phyloP scores from a whole-genome alignment of 139 green algal genomes.

The Gonium pectorale region DNA sequence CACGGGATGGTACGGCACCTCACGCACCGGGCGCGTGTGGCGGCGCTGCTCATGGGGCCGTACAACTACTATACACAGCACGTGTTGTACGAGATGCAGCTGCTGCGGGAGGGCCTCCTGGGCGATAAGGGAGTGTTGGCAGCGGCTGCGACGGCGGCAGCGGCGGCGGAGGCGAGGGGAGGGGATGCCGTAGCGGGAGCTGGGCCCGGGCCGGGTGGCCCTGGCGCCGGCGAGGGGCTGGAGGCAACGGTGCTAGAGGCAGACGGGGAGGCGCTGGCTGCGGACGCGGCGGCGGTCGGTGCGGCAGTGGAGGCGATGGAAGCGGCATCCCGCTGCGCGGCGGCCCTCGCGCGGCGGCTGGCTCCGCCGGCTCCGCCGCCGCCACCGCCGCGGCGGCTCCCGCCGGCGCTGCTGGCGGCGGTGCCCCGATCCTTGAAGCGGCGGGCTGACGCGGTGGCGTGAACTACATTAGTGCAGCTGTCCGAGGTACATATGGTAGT shows the following conservation, averaged over 20 bases:
- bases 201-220: neutral
- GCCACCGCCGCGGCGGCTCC: neutral
- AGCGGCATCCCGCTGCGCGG: neutral
- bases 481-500: too few species aligned
- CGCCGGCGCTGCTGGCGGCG: neutral
- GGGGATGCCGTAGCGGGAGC: neutral
- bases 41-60: conserved; percentile 30
- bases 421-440: conserved; percentile 7
- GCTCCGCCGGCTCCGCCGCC: neutral
- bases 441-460: too few species aligned
- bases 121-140: neutral
- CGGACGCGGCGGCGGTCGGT: neutral
- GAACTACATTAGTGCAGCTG: too few species aligned
- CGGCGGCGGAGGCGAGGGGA: neutral
- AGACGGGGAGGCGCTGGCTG: too few species aligned
- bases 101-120: neutral
- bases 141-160: neutral
- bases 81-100: conserved; percentile 26
- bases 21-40: neutral
- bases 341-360: neutral
- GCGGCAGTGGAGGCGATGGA: neutral
- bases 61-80: conserved; percentile 43
- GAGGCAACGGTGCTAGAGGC: neutral
- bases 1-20: neutral
- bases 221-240: neutral